Base-by-base conservation (phyloP, 768 basidiomycete species). In the Phanerochaete carnosa region DNA sequence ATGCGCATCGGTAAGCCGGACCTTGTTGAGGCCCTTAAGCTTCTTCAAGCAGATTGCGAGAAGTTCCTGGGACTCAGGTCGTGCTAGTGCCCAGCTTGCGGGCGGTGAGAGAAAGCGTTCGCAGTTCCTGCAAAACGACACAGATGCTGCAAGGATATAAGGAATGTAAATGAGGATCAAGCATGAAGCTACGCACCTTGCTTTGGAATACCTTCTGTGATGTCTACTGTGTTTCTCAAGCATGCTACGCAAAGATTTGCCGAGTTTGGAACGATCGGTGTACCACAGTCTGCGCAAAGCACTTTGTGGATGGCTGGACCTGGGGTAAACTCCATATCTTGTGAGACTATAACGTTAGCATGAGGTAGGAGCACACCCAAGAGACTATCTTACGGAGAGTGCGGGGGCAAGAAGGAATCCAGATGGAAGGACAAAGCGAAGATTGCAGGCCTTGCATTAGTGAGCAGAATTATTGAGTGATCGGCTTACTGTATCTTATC, bases 171-270 rank as follows among this genome's bases (percentile, higher is more conserved):
- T 29, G 6, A 37, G 35, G 23, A 54, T 61, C 37, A 32, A 49
- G 11, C n/a, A 22, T 33, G 25, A 22, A 25, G 46, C 55, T n/a
- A 71, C 77, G 55, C 55, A 90, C 91, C 86, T 85, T 93, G 92
- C 71, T 95, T 98, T 7, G 95, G 96, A 55, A 98, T 98, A 15
- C 94, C 95, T 72, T 98, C 96, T 0, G 95, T 98, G 71, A 99
- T 96, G 73, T 99, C 97, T 62, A 98, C 87, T 8, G 89, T 88
- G 81, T 95, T 96, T 58, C 94, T 77, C 46, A 97, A 79, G 70
- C 95, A 96, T 54, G 83, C 84, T 6, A 95, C 92, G 66, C 95
- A 96, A 37, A 95, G 78, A 77, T 95, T 95, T 43, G 94, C 94
- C 62, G 91, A 92, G 74, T 97, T 94, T 43, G 93, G 93, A 43